Base-by-base conservation (phyloP, 2,329 filamentous ascomycete genomes). In the Penicillium sp. region DNA sequence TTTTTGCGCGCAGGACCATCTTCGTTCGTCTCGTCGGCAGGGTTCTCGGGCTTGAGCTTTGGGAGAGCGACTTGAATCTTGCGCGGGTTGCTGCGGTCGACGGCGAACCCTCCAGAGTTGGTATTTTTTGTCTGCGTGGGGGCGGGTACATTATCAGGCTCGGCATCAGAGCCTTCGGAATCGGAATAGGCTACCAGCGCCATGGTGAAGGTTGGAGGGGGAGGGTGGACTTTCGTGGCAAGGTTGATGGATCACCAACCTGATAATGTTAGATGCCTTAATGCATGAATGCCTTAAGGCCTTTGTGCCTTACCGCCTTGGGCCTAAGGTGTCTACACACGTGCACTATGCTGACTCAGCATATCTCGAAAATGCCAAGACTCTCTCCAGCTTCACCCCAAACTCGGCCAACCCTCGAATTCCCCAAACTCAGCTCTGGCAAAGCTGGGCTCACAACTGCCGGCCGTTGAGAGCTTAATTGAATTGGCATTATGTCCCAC, bases 61-160 rank as follows among this genome's bases (percentile, higher is more conserved):
- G 91, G 87, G 13, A 97, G 83, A 63, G 83, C 91, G 72, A 97
- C 86, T 69, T 87, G 82, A 73, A 97, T 95, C 75, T 92, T 95
- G 74, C 88, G 86, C 7, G 90, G 86, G 69, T 92, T 91, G 51
- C 87, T 83, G 70, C 88, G 85, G 75, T 94, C 89, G 74, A 96
- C 85, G 51, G 94, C 85, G 73, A 92, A 92, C 67, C 89, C 87
- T 16, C 84, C 60, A 54, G 72, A 51, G 62, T 69, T 59, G 34
- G 68, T 3, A 18, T 60, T 61, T 28, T 60, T 63, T 11, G 55
- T 56, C 18, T 49, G 54, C 18, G 33, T 16, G 8, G 55, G 50
- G 7, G 26, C 50, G 48, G 68, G 59, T 65, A 75, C 60, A 28
- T 60, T 71, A 61, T 59, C 72, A 48, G 40, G 67, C 51, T 90